Evolutionary conservation across 192 early-diverging fungal genomes (phyloP).

Genomic region (Glomus cerebriforme): DNA sequence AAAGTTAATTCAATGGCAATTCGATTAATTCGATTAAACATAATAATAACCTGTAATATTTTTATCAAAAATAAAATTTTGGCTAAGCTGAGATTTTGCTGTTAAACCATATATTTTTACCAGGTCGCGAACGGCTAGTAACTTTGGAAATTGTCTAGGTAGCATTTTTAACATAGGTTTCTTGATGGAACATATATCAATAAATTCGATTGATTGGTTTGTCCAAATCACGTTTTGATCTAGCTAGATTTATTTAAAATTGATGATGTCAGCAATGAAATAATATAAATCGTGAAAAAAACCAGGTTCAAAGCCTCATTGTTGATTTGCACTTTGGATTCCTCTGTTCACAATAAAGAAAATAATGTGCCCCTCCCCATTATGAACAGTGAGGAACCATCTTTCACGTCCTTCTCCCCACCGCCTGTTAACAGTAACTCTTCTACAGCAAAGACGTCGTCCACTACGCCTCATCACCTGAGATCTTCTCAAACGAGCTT

Average conservation of each 20-base stretch:
- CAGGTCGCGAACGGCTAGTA: constrained; percentile 72
- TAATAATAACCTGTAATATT: constrained; percentile 65
- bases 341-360: background rate
- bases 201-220: no score
- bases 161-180: background rate
- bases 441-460: constrained; percentile 47
- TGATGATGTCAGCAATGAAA: background rate
- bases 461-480: constrained; percentile 47
- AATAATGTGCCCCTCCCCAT: constrained; percentile 50
- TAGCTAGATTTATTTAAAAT: background rate
- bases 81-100: constrained; percentile 72
- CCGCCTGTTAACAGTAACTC: constrained; percentile 40
- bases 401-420: constrained; percentile 39
- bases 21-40: background rate
- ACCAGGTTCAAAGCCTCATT: constrained; percentile 8
- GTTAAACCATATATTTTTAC: constrained; percentile 73
- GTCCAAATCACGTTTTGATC: no score
- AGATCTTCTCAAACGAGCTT: constrained; percentile 52
- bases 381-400: constrained; percentile 61
- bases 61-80: constrained; percentile 83
- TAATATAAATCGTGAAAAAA: background rate
- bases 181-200: no score
- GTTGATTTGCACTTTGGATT: constrained; percentile 31
- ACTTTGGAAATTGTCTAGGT: constrained; percentile 49
- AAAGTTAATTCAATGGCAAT: background rate